phyloP scores from a whole-genome alignment of 176 grass and related monocot genomes.

The Tuctoria greenei region DNA sequence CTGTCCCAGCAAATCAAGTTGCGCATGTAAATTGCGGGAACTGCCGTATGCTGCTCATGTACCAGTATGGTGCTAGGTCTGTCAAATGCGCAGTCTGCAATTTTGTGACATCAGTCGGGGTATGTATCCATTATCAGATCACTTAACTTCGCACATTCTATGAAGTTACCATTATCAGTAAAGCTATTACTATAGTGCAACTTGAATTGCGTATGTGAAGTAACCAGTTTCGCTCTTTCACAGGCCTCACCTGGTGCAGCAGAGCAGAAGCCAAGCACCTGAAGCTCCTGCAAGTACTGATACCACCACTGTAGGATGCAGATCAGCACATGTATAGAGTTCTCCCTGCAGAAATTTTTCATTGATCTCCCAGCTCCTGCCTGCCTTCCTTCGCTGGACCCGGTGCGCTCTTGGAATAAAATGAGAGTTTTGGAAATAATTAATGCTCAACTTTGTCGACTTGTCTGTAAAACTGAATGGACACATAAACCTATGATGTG shows the following conservation, averaged over 20 bases:
- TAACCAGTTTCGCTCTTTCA: neutral
- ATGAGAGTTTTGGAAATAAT: conserved; percentile 49
- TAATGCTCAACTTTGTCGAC: conserved; percentile 49
- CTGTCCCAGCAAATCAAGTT: conserved; percentile 80
- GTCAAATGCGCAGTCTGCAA: conserved; percentile 94
- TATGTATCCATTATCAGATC: conserved; percentile 34
- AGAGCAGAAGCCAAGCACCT: conserved; percentile 80
- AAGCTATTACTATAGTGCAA: neutral
- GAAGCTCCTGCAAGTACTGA: conserved; percentile 39
- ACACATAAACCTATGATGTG: conserved; percentile 27
- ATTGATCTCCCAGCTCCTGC: conserved; percentile 25
- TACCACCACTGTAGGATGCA: conserved; percentile 35
- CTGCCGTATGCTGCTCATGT: conserved; percentile 98
- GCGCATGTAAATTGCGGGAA: conserved; percentile 90
- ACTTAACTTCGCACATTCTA: neutral
- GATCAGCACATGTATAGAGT: conserved; percentile 80
- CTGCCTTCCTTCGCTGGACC: conserved; percentile 40
- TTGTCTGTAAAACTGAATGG: conserved; percentile 47
- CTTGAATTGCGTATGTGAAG: neutral
- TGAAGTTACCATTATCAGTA: conserved; percentile 16
- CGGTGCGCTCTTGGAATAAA: conserved; percentile 43
- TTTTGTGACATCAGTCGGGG: conserved; percentile 85
- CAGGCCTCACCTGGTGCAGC: conserved; percentile 61
- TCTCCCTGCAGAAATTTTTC: conserved; percentile 44
- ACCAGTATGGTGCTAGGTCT: conserved; percentile 93